These are phyloP conservation scores for Pholiota microspora DNA, from an alignment of 768 basidiomycete species.

Conservation along the genomic window DNA sequence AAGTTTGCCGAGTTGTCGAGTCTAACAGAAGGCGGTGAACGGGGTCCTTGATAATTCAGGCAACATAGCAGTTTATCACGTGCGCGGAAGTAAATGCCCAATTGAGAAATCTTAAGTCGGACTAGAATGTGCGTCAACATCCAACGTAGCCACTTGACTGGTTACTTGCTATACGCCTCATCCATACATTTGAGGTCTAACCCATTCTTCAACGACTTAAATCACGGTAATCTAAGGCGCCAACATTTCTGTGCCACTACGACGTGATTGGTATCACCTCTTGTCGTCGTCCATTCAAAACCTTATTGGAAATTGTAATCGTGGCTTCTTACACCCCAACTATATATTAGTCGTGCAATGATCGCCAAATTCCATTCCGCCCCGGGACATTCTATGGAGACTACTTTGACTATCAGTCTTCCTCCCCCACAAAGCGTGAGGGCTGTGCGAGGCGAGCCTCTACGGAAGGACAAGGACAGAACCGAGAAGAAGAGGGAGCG, in stretches of 20 bases:
- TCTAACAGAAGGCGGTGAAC: too few species aligned
- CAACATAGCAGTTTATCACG: not conserved
- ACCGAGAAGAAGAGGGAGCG: slow-evolving; percentile 3
- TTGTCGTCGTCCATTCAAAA: slow-evolving; percentile 6
- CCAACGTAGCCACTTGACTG: slow-evolving; percentile 4
- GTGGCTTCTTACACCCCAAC: not conserved
- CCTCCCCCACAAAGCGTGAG: slow-evolving; percentile 19
- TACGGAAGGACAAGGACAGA: slow-evolving; percentile 9
- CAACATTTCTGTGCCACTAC: not conserved
- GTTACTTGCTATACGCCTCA: not conserved
- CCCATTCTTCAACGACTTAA: not conserved
- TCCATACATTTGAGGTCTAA: not conserved
- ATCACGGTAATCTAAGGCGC: not conserved
- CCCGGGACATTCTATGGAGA: slow-evolving; percentile 27
- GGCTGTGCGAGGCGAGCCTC: slow-evolving; percentile 4
- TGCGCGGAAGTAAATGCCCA: slow-evolving; percentile 1
- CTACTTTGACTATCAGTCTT: slow-evolving; percentile 26
- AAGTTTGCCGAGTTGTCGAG: too few species aligned
- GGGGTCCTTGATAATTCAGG: not conserved
- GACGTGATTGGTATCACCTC: slow-evolving; percentile 1
- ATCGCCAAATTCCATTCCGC: slow-evolving; percentile 29
- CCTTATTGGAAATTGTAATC: slow-evolving; percentile 1
- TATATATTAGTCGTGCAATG: slow-evolving; percentile 12
- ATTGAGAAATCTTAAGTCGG: not conserved
- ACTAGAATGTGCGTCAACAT: not conserved